Evolutionary conservation across 352 stramenopile species (phyloP), one percentile per base, ranked within the genome.

Genomic region (Pythium biforme): DNA sequence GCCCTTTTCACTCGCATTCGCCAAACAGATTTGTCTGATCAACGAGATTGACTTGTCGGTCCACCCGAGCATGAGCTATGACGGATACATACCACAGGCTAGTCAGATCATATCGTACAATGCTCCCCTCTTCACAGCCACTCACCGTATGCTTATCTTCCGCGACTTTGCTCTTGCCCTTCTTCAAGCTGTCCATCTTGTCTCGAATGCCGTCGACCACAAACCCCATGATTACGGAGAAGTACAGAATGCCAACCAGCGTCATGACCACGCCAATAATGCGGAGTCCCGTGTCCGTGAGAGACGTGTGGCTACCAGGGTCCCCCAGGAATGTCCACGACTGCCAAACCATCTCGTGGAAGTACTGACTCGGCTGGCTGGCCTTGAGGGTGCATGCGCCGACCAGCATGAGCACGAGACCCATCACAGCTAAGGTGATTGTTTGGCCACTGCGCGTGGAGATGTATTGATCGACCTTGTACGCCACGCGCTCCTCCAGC

Each of bases 171-270:
- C 75, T 90, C 29, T 90, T 90, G 19, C 89, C 89, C 72, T 94
- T 92, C 58, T 96, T 96, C 4, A 97, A 59, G 40, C 77, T 89
- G 53, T 96, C 86, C 69, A 96, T 91, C 59, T 94, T 92, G 7
- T 84, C 87, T 20, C 79, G 83, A 75, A 97, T 95, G 12, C 70
- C 80, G 41, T 96, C 88, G 14, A 92, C 87, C 4, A 96, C 84
- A 33, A 96, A 96, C 27, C 88, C 89, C 75, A 96, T 91, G 58
- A 96, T 94, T 14, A 96, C 83, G 19, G 86, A 92, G 55, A 96
- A 95, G 60, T 95, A 91, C 17, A 97, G 59, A 52, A 95, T 88
- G 14, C 86, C 83, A 33, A 83, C 41, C 8, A 95, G 52, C 10
- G 57, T 90, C 37, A 88, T 83, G 23, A 83, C 17, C 2, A 86